These are phyloP conservation scores for Mitragyna speciosa DNA, from an alignment of 257 asterid species.

Conservation along the genomic window DNA sequence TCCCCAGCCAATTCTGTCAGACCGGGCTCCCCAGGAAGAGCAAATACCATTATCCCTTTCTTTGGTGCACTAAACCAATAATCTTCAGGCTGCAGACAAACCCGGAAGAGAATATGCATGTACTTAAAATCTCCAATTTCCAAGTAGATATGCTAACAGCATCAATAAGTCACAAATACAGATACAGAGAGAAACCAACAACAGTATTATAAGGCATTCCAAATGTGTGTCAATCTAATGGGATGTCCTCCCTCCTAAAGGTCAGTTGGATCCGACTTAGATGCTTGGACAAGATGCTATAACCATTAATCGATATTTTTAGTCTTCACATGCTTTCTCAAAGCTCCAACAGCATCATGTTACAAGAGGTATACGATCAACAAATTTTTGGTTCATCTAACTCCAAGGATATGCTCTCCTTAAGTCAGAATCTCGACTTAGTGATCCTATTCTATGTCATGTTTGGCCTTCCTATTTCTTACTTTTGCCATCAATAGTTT, in stretches of 20 bases:
- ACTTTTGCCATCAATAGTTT: background rate
- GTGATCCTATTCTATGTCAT: background rate
- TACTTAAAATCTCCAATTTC: background rate
- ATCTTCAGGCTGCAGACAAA: conserved; percentile 81
- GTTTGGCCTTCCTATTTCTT: background rate
- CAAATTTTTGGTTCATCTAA: background rate
- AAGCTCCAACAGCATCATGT: background rate
- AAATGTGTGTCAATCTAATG: background rate
- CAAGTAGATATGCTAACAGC: background rate
- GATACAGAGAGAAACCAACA: background rate
- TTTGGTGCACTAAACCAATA: conserved; percentile 95
- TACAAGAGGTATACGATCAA: background rate
- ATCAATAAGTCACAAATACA: background rate
- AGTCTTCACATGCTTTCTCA: background rate
- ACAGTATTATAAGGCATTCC: background rate
- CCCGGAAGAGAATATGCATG: background rate
- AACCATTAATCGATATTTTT: background rate
- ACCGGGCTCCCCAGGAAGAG: conserved; percentile 99
- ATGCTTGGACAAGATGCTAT: background rate
- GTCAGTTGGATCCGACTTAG: background rate
- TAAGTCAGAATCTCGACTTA: background rate
- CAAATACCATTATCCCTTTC: conserved; percentile 95
- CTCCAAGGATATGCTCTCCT: background rate
- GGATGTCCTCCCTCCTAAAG: background rate
- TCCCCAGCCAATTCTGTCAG: conserved; percentile 87